Conservation (phyloP, 192 early-diverging fungal genomes). For the Rhizophagus sp. region DNA sequence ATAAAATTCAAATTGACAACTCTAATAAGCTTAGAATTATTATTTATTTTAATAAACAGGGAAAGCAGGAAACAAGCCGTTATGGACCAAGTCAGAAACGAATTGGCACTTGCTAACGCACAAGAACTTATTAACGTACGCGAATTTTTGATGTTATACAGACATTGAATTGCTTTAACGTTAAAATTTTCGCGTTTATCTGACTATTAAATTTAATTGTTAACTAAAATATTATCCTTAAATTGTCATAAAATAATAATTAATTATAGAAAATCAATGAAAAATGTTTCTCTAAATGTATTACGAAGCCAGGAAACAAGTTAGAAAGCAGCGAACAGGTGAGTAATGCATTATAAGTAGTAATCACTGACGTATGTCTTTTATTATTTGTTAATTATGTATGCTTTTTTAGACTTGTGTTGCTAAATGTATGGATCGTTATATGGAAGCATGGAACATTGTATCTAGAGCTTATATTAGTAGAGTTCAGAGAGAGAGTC, state of each 20-base stretch:
- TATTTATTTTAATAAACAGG: slow-evolving; percentile 6
- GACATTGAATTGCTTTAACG: not conserved
- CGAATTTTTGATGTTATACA: not conserved
- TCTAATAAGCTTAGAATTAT: not conserved
- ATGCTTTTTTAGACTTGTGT: slow-evolving; percentile 56
- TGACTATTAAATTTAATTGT: not conserved
- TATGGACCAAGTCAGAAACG: slow-evolving; percentile 74
- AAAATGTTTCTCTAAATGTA: slow-evolving; percentile 85
- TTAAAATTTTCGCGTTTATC: not conserved
- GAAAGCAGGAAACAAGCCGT: slow-evolving; percentile 69
- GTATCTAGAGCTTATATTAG: slow-evolving; percentile 75
- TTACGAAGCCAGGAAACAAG: slow-evolving; percentile 69
- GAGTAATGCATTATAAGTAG: slow-evolving; percentile 5
- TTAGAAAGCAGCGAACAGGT: slow-evolving; percentile 73
- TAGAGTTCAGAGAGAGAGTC: slow-evolving; percentile 70
- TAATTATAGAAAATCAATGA: slow-evolving; percentile 76
- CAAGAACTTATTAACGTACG: slow-evolving; percentile 79
- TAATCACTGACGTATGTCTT: not conserved
- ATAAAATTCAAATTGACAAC: not conserved
- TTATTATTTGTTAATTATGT: not conserved
- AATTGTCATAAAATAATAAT: not conserved
- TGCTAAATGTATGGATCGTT: slow-evolving; percentile 83
- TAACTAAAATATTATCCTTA: not conserved
- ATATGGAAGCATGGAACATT: slow-evolving; percentile 87
- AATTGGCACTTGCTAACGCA: slow-evolving; percentile 79